Percentiles rank a stretch among this genome's conserved stretches.
Conservation (phyloP, 106 monocot species). For the Iris macrosiphon region DNA sequence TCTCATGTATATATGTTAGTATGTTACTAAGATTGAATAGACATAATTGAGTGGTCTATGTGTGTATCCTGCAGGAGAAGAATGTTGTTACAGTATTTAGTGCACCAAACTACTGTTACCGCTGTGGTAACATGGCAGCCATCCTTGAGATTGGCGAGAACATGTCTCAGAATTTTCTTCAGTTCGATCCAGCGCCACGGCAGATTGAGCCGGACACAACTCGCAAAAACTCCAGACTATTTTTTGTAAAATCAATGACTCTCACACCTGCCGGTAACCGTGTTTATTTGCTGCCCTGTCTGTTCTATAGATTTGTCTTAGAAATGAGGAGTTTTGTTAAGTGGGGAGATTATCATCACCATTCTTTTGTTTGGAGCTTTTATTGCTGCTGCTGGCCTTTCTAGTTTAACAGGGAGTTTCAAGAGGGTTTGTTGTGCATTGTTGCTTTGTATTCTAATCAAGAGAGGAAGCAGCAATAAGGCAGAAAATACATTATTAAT, state of each 20-base stretch:
- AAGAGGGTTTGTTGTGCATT: background rate
- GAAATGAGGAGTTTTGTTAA: conserved; percentile 11
- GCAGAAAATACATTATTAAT: background rate
- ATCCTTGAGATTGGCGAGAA: conserved; percentile 61
- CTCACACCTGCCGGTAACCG: background rate
- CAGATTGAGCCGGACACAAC: conserved; percentile 54
- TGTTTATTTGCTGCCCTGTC: conserved; percentile 1
- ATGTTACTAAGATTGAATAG: background rate
- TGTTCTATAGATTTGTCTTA: conserved; percentile 15
- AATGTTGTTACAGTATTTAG: conserved; percentile 64
- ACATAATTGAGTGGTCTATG: background rate
- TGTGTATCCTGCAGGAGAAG: conserved; percentile 34
- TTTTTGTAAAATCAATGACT: conserved; percentile 36
- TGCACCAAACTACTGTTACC: conserved; percentile 56
- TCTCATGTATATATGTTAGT: background rate
- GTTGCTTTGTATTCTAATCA: background rate
- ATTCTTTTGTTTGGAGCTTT: conserved; percentile 16
- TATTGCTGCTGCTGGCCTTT: background rate
- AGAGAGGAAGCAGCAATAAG: background rate
- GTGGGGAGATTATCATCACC: conserved; percentile 4
- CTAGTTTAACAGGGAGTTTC: background rate
- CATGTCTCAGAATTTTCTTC: conserved; percentile 57
- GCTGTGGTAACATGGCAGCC: conserved; percentile 60
- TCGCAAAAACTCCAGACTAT: conserved; percentile 58
- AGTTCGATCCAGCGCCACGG: conserved; percentile 52